Evolutionary conservation across 1,139 yeast species (phyloP).

Genomic region (Schwanniomyces etchellsii): DNA sequence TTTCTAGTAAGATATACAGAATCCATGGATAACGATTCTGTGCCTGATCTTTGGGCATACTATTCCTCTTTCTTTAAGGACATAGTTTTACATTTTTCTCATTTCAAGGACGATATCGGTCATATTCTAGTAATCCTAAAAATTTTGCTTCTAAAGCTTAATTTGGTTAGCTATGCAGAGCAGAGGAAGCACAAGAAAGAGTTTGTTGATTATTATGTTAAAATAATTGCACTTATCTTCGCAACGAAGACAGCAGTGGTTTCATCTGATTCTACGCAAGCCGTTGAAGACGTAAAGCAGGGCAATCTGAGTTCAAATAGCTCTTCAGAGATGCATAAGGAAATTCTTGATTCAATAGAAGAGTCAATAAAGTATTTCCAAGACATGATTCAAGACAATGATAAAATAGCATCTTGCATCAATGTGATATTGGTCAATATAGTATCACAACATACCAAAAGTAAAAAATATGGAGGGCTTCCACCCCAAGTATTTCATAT

Average conservation of each 20-base stretch:
- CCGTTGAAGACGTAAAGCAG: conserved; percentile 3
- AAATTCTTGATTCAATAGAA: conserved; percentile 29
- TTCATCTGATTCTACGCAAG: conserved; percentile 2
- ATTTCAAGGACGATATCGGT: conserved; percentile 48
- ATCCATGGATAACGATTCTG: conserved; percentile 66
- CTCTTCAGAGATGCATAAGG: conserved; percentile 19
- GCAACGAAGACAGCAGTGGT: conserved; percentile 11
- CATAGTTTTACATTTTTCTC: conserved; percentile 40
- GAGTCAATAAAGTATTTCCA: conserved; percentile 36
- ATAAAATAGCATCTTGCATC: conserved; percentile 39
- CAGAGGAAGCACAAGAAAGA: conserved; percentile 60
- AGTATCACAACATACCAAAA: conserved; percentile 40
- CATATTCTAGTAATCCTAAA: conserved; percentile 46
- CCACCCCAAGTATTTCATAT: conserved; percentile 32
- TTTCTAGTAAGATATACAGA: conserved; percentile 57
- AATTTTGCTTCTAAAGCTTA: conserved; percentile 50
- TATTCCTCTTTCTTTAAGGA: conserved; percentile 57
- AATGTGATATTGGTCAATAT: conserved; percentile 41
- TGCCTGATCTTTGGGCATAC: conserved; percentile 69
- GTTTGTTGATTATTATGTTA: conserved; percentile 56
- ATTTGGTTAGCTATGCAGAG: conserved; percentile 55
- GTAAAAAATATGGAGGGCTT: conserved; percentile 26
- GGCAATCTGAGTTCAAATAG: neutral
- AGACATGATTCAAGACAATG: conserved; percentile 45
- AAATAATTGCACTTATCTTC: conserved; percentile 37